phyloP scores from a whole-genome alignment of 139 green algal species.

The Picochlorum sp. region DNA sequence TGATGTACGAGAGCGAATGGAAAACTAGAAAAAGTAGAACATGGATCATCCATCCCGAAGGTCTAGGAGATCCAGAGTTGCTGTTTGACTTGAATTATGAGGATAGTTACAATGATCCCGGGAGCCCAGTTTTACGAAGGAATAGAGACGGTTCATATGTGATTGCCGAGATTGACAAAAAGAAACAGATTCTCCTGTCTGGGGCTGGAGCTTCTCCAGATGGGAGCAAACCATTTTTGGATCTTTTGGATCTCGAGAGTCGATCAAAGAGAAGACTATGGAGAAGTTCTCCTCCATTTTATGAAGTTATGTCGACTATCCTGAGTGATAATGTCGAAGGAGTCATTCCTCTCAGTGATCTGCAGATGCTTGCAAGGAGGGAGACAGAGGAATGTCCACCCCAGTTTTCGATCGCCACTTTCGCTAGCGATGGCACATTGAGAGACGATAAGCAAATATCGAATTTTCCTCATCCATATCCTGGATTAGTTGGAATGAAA shows the following conservation, averaged over 20 bases:
- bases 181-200: constrained; percentile 61
- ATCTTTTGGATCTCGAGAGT: constrained; percentile 63
- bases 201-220: constrained; percentile 69
- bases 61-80: neutral
- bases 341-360: constrained; percentile 37
- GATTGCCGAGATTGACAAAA: constrained; percentile 56
- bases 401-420: constrained; percentile 48
- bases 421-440: neutral
- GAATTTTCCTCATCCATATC: constrained; percentile 93
- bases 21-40: constrained; percentile 56
- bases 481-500: constrained; percentile 64
- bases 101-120: constrained; percentile 89
- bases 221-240: constrained; percentile 88
- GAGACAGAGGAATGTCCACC: constrained; percentile 48
- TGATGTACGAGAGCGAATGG: constrained; percentile 89
- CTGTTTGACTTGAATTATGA: constrained; percentile 66
- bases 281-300: constrained; percentile 61
- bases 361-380: constrained; percentile 49
- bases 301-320: constrained; percentile 56
- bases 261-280: constrained; percentile 68
- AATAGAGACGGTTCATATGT: constrained; percentile 73
- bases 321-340: constrained; percentile 20
- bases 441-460: constrained; percentile 57
- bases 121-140: constrained; percentile 56
- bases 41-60: constrained; percentile 15